Evolutionary conservation across 805 yeast genomes (phyloP).

Genomic region (Saccharomyces paradoxus): DNA sequence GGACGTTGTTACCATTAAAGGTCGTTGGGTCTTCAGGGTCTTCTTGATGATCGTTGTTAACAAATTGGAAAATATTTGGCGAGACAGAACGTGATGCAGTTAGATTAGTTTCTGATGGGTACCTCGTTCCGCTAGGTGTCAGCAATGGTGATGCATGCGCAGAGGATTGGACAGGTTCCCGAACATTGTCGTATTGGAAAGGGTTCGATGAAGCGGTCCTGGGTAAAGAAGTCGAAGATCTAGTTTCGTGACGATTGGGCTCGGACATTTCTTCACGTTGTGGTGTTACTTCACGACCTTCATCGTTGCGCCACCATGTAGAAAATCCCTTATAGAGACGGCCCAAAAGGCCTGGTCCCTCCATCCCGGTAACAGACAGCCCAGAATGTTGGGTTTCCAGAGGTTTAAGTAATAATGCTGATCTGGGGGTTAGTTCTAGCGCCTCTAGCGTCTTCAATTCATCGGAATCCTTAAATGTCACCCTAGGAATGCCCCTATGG

Average conservation of each 20-base stretch:
- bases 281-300: not conserved
- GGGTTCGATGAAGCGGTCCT: not conserved
- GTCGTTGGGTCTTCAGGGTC: conserved; percentile 33
- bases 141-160: conserved; percentile 10
- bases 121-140: conserved; percentile 10
- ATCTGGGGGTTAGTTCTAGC: conserved; percentile 60
- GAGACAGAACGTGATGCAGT: conserved; percentile 26
- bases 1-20: conserved; percentile 50
- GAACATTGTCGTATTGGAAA: not conserved
- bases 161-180: conserved; percentile 14
- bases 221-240: conserved; percentile 2
- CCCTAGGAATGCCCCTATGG: conserved; percentile 50
- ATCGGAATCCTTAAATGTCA: conserved; percentile 53
- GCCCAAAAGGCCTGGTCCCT: conserved; percentile 27
- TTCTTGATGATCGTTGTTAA: conserved; percentile 20
- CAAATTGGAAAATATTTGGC: conserved; percentile 26
- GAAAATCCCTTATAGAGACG: conserved; percentile 30
- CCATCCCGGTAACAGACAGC: conserved; percentile 24
- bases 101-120: conserved; percentile 20
- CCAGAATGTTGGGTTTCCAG: conserved; percentile 22
- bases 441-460: conserved; percentile 47
- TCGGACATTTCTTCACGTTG: not conserved
- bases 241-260: conserved; percentile 3
- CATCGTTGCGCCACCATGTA: conserved; percentile 28
- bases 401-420: conserved; percentile 69